A percentile compares a stretch with the other conserved stretches of the same genome.
phyloP scores from a whole-genome alignment of 306 rosid genomes.

The Rosa chinensis region DNA sequence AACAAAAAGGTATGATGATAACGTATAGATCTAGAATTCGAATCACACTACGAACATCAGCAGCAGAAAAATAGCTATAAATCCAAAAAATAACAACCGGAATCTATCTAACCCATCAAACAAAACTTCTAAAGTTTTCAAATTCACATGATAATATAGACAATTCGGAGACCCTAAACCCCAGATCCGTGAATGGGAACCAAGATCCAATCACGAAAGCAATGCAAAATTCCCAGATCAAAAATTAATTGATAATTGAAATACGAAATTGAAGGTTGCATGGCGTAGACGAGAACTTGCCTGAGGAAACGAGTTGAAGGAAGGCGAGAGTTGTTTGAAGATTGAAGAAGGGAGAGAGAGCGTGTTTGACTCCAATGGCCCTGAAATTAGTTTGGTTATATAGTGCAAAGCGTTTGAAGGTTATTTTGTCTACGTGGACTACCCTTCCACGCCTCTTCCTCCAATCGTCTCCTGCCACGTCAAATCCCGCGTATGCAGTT shows the following conservation, averaged over 20 bases:
- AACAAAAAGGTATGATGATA: not conserved
- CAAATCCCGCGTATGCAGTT: not conserved
- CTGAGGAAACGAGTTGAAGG: not conserved
- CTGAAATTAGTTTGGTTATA: not conserved
- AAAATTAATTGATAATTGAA: not conserved
- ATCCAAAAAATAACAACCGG: not conserved
- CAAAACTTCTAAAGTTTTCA: not conserved
- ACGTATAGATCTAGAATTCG: conserved; percentile 2
- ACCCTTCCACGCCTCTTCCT: conserved; percentile 15
- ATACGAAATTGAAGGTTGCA: not conserved
- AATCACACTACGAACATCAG: not conserved
- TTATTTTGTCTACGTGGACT: not conserved
- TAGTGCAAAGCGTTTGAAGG: not conserved
- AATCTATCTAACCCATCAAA: not conserved
- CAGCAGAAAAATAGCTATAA: not conserved
- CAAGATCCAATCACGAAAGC: not conserved
- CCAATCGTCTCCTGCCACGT: conserved; percentile 29
- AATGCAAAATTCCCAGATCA: not conserved
- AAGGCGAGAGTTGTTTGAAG: too few relatives aligned
- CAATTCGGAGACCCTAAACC: not conserved
- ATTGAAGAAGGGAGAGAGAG: not conserved
- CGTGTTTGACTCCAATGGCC: not conserved
- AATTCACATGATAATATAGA: not conserved
- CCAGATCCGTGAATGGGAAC: not conserved
- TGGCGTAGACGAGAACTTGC: conserved; percentile 25